Conservation (phyloP, 1,284 basidiomycete species). For the Moesziomyces antarcticus region DNA sequence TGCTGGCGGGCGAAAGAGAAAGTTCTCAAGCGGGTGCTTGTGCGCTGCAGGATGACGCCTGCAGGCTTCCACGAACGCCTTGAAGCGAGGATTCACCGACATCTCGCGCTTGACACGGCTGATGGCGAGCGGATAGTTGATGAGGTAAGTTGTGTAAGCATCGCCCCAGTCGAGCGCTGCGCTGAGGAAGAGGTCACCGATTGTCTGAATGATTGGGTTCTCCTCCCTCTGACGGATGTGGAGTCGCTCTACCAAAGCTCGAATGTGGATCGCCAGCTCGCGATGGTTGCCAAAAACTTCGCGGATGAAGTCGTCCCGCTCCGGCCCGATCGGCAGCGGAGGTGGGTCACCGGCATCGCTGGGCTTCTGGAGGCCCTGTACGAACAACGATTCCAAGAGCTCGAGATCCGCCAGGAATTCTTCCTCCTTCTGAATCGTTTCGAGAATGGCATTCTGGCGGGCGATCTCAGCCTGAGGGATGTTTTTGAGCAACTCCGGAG, state of each 20-base stretch:
- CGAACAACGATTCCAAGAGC: conserved; percentile 74
- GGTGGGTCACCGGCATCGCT: conserved; percentile 56
- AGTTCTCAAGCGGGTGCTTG: conserved; percentile 85
- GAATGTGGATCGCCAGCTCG: conserved; percentile 83
- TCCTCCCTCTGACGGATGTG: conserved; percentile 89
- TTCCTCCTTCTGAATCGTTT: conserved; percentile 88
- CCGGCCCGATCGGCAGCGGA: conserved; percentile 53
- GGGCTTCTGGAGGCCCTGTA: conserved; percentile 47
- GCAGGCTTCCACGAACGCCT: conserved; percentile 86
- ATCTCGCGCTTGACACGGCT: conserved; percentile 85
- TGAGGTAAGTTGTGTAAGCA: conserved; percentile 86
- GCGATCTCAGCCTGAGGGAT: conserved; percentile 82
- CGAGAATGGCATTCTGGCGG: conserved; percentile 89
- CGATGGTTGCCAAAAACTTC: conserved; percentile 88
- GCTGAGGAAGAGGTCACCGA: conserved; percentile 90
- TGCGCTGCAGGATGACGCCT: conserved; percentile 77
- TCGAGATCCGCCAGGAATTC: conserved; percentile 90
- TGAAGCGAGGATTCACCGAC: conserved; percentile 82
- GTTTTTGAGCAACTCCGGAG: conserved; percentile 75
- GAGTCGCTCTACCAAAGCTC: conserved; percentile 82
- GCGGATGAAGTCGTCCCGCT: conserved; percentile 82
- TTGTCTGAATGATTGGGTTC: conserved; percentile 80
- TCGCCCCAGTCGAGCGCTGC: conserved; percentile 88
- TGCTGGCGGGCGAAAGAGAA: conserved; percentile 85
- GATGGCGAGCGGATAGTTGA: conserved; percentile 85